Evolutionary conservation across 108 stramenopile species (phyloP), one percentile per base, ranked within the genome.

Genomic region (Pelagomonas calceolata): DNA sequence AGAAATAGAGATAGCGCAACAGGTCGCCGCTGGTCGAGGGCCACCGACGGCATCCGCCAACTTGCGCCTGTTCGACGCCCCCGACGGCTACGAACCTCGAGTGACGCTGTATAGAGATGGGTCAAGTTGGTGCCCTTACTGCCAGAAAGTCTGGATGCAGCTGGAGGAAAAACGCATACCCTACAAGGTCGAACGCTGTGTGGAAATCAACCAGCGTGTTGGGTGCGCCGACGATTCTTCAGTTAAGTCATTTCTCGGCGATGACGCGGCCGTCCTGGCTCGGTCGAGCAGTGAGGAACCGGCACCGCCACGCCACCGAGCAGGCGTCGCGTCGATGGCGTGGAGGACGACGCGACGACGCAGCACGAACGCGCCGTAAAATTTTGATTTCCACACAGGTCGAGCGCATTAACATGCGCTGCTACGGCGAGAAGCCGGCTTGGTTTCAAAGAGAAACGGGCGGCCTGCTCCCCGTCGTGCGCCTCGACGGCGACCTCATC

Each of bases 381-480:
- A n/a, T n/a, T n/a, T n/a, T n/a, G n/a, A n/a, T n/a, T n/a, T n/a
- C n/a, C n/a, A n/a, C n/a, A n/a, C n/a, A n/a, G n/a, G n/a, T n/a
- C n/a, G n/a, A n/a, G n/a, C 90, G 91, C 77, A 77, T 95, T 32
- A 93, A 93, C 73, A 93, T 95, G 92, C 73, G 92, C 34, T 95
- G 92, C 75, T 82, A 82, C 65, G 82, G 82, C 21, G 68, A 78
- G 34, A 82, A 82, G 70, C 80, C 80, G 18, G 30, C 66, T 29
- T 77, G 77, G 77, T 82, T 80, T 66, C 16, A 64, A 44, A 21
- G 80, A 30, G 71, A 65, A 16, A 73, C 82, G 14, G 36, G 64
- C 32, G 82, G 82, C 10, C 70, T 78, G 36, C 43, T 82, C 31
- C 82, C 82, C n/a, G 80, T 78, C 30, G 66, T 76, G 31, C 30